A percentile compares a stretch with the other conserved stretches of the same genome.
phyloP scores from a whole-genome alignment of 495 filamentous ascomycete genomes.

The Podospora pseudopauciseta region DNA sequence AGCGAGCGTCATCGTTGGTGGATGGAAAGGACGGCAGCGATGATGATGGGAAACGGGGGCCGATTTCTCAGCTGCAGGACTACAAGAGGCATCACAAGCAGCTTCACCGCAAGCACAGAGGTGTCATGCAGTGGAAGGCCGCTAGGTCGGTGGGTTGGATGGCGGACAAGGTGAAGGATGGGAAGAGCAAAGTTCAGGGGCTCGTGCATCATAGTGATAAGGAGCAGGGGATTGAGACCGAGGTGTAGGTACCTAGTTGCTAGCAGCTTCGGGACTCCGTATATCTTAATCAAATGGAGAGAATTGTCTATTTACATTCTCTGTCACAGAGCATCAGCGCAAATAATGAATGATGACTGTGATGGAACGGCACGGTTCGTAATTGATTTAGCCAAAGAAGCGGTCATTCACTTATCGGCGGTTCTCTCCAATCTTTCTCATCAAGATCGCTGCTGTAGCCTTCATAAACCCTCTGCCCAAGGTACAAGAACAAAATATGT shows the following conservation, averaged over 20 bases:
- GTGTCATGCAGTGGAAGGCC: constrained; percentile 68
- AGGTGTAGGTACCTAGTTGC: constrained; percentile 30
- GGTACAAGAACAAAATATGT: no score
- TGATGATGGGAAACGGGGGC: constrained; percentile 42
- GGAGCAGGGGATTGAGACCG: constrained; percentile 59
- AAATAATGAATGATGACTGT: no score
- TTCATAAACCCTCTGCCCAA: no score
- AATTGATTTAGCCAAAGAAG: no score
- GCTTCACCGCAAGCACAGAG: constrained; percentile 60
- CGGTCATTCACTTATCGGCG: no score
- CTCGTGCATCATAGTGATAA: constrained; percentile 56
- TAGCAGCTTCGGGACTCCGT: no score
- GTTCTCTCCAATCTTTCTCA: no score
- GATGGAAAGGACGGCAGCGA: constrained; percentile 28
- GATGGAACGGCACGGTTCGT: no score
- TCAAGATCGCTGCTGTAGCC: no score
- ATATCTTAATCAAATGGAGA: no score
- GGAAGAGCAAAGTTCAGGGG: constrained; percentile 50
- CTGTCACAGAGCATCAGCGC: no score
- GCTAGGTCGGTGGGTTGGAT: constrained; percentile 58
- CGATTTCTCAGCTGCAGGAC: constrained; percentile 42
- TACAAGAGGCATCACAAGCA: constrained; percentile 56
- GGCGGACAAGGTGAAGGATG: constrained; percentile 53
- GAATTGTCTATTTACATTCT: no score
- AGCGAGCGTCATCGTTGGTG: constrained; percentile 15